Percentiles rank a stretch among this genome's conserved stretches.
These are phyloP conservation scores for Yarrowia deformans DNA, from an alignment of 805 yeast species.

Conservation along the genomic window DNA sequence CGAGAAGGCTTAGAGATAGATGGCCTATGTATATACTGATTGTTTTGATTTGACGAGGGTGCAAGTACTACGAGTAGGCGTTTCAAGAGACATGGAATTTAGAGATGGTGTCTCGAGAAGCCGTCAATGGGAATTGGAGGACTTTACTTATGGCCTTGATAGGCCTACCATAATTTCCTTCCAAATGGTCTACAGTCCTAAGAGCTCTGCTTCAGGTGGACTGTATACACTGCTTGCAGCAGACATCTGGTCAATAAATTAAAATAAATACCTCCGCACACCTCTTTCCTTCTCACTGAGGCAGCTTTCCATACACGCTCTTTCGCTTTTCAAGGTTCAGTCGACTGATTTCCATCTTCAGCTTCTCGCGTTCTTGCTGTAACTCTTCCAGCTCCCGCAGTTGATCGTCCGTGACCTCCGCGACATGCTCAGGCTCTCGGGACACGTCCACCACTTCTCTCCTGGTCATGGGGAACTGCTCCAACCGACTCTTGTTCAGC, in stretches of 20 bases:
- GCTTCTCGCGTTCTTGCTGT: slow-evolving; percentile 18
- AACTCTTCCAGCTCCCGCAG: slow-evolving; percentile 8
- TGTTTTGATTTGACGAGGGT: slow-evolving; percentile 3
- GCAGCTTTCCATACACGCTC: slow-evolving; percentile 26
- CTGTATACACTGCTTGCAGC: too few species aligned
- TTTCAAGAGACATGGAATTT: too few species aligned
- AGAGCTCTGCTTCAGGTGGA: too few species aligned
- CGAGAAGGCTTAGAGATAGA: slow-evolving; percentile 2
- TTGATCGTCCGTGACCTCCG: slow-evolving; percentile 10
- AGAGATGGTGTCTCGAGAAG: too few species aligned
- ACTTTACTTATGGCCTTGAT: too few species aligned
- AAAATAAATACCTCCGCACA: slow-evolving; percentile 5
- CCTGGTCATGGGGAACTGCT: slow-evolving; percentile 19
- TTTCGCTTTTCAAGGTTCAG: slow-evolving; percentile 18
- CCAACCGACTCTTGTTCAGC: slow-evolving; percentile 28
- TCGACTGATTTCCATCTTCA: slow-evolving; percentile 28
- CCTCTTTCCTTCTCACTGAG: neutral
- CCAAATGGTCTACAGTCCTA: too few species aligned
- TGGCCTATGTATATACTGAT: slow-evolving; percentile 1
- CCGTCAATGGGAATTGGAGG: too few species aligned
- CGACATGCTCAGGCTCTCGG: neutral
- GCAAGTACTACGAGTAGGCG: too few species aligned
- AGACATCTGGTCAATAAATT: neutral
- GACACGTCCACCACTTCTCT: slow-evolving; percentile 25
- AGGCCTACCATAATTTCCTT: too few species aligned